These are phyloP conservation scores for Colletotrichum shisoi DNA, from an alignment of 2,329 filamentous ascomycete genomes.

Conservation along the genomic window DNA sequence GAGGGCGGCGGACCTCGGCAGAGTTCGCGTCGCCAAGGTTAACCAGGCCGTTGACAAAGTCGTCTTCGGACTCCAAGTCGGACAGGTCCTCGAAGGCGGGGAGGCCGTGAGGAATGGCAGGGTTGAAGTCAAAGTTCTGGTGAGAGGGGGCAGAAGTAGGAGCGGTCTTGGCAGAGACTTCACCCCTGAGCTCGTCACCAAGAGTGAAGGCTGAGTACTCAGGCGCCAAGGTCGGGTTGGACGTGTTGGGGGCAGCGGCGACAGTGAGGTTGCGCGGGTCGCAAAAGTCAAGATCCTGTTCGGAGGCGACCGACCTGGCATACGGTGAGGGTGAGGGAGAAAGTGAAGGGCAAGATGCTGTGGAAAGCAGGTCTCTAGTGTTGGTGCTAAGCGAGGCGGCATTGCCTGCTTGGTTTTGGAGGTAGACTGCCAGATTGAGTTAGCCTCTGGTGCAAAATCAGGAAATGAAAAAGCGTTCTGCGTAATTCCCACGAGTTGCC, in stretches of 20 bases:
- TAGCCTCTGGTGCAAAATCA: slow-evolving; percentile 45
- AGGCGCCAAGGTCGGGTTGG: slow-evolving; percentile 59
- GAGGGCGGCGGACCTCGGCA: slow-evolving; percentile 73
- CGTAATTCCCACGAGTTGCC: slow-evolving; percentile 25
- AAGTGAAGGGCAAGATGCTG: slow-evolving; percentile 81
- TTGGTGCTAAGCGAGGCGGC: slow-evolving; percentile 70
- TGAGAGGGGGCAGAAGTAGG: slow-evolving; percentile 53
- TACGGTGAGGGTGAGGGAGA: slow-evolving; percentile 87
- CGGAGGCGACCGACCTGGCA: slow-evolving; percentile 71
- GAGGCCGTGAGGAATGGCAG: slow-evolving; percentile 64
- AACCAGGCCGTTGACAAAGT: slow-evolving; percentile 42
- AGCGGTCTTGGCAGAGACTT: slow-evolving; percentile 58
- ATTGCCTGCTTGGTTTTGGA: slow-evolving; percentile 56
- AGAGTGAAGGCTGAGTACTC: slow-evolving; percentile 73
- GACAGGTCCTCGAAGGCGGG: slow-evolving; percentile 85
- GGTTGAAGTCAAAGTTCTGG: slow-evolving; percentile 61
- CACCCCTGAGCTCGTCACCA: slow-evolving; percentile 66
- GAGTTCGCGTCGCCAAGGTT: slow-evolving; percentile 46
- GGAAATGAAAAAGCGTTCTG: slow-evolving; percentile 6
- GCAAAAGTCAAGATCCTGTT: slow-evolving; percentile 83
- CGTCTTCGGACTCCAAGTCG: slow-evolving; percentile 74
- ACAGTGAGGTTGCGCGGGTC: slow-evolving; percentile 91
- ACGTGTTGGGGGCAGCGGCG: slow-evolving; percentile 54
- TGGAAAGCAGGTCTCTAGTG: slow-evolving; percentile 74
- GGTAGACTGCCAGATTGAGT: slow-evolving; percentile 56